phyloP scores from a whole-genome alignment of 2,329 filamentous ascomycete genomes.

The Curvularia sp. region DNA sequence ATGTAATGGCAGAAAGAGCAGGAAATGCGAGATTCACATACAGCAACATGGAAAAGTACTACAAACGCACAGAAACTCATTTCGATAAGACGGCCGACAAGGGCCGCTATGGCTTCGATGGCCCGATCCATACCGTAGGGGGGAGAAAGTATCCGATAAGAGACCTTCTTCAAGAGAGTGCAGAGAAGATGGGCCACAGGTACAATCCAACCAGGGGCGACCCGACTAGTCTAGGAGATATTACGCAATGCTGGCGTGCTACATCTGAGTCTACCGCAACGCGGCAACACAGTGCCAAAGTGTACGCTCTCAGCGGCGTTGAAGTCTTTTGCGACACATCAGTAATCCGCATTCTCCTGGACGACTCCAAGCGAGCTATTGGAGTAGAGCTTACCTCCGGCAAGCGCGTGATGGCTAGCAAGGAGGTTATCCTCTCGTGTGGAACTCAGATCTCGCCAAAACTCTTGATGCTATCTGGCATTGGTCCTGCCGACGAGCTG shows the following conservation, averaged over 20 bases:
- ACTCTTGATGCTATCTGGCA: conserved; percentile 48
- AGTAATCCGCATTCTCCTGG: conserved; percentile 25
- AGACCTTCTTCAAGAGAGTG: conserved; percentile 15
- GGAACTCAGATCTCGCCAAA: conserved; percentile 51
- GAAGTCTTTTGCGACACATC: conserved; percentile 15
- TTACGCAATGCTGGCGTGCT: conserved; percentile 23
- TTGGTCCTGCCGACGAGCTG: conserved; percentile 38
- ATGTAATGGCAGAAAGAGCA: conserved; percentile 21
- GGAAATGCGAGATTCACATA: conserved; percentile 24
- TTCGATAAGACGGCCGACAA: conserved; percentile 18
- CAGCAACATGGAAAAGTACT: conserved; percentile 26
- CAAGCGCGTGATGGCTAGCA: conserved; percentile 23
- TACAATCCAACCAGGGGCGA: conserved; percentile 25
- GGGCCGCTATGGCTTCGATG: conserved; percentile 27
- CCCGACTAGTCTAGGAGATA: conserved; percentile 20
- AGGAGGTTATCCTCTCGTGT: conserved; percentile 55
- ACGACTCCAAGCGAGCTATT: conserved; percentile 26
- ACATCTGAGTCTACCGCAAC: conserved; percentile 20
- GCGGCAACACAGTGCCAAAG: conserved; percentile 28
- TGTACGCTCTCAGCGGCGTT: conserved; percentile 28
- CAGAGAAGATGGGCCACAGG: conserved; percentile 20
- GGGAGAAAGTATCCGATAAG: conserved; percentile 26
- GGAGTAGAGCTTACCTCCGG: conserved; percentile 32
- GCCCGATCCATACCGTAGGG: conserved; percentile 25
- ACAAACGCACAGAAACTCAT: conserved; percentile 23